phyloP scores from a whole-genome alignment of 2,329 filamentous ascomycete genomes.

The Colletotrichum sp. region DNA sequence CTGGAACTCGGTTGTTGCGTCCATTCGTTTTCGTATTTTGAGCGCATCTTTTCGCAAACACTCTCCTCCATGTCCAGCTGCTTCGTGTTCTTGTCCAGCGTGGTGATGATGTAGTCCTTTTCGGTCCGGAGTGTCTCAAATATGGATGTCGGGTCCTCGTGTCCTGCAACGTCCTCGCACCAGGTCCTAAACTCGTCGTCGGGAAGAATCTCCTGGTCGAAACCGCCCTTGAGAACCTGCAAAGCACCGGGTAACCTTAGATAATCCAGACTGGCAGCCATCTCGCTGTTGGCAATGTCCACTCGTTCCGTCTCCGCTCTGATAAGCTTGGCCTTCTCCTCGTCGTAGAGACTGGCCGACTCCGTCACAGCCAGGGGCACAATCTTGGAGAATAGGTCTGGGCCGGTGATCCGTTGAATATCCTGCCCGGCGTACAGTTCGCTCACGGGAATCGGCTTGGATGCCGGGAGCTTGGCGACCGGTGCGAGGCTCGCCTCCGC shows the following conservation, averaged over 20 bases:
- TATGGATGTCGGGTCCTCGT: slow-evolving; percentile 78
- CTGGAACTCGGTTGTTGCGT: slow-evolving; percentile 94
- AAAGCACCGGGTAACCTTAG: slow-evolving; percentile 87
- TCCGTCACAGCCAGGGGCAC: slow-evolving; percentile 96
- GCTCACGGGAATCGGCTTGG: slow-evolving; percentile 95
- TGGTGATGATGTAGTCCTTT: slow-evolving; percentile 74
- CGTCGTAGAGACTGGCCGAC: slow-evolving; percentile 94
- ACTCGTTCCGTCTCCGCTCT: slow-evolving; percentile 93
- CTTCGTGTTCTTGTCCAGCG: slow-evolving; percentile 81
- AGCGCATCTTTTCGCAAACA: slow-evolving; percentile 98
- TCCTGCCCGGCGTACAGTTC: slow-evolving; percentile 97
- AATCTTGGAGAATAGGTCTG: slow-evolving; percentile 96
- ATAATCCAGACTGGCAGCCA: slow-evolving; percentile 95
- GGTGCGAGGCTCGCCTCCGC: slow-evolving; percentile 80
- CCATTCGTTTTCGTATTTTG: slow-evolving; percentile 95
- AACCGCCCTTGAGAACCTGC: slow-evolving; percentile 89
- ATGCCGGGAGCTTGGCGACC: slow-evolving; percentile 90
- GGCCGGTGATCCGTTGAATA: slow-evolving; percentile 94
- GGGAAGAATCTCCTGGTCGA: slow-evolving; percentile 85
- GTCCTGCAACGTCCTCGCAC: slow-evolving; percentile 90
- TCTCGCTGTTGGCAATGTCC: slow-evolving; percentile 91
- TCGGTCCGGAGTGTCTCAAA: slow-evolving; percentile 81
- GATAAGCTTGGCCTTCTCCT: slow-evolving; percentile 96
- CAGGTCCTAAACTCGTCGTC: slow-evolving; percentile 92
- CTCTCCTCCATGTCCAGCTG: slow-evolving; percentile 97